Evolutionary conservation across 2,329 filamentous ascomycete species (phyloP), one percentile per base, ranked within the genome.

Genomic region (Aspergillus sp.): DNA sequence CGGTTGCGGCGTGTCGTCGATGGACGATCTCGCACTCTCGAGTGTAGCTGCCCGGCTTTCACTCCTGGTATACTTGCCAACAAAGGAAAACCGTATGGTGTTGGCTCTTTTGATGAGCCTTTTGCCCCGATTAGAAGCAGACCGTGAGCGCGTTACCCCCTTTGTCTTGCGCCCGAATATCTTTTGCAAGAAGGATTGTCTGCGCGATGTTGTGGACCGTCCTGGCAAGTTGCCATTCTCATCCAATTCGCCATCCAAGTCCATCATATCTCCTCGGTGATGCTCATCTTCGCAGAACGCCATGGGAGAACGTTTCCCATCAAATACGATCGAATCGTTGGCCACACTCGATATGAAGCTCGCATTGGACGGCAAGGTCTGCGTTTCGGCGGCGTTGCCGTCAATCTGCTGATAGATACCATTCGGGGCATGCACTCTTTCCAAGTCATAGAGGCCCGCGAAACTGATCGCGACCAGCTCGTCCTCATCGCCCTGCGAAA

Each of bases 401-500:
- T 54, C 53, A 3, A 59, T 41, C 25, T 54, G 52, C 16, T 61
- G 61, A 38, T 64, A 64, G 23, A 58, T 47, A 13, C 64, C 64
- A 21, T 62, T 58, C 5, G 63, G 61, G 2, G 65, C 65, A 47
- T 68, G 63, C 4, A 65, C 65, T 58, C 57, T 54, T 53, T 68
- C 65, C 25, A 68, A 38, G 36, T 68, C 64, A 52, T 67, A 66
- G 14, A 64, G 19, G 7, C 61, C 60, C 19, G 64, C 58, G 57
- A 68, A 68, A 23, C 64, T 64, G 31, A 68, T 59, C 0, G 65
- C 65, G 10, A 68, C 49, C 4, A 68, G 42, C 49, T 68, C 65
- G 43, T 66, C 64, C 46, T 68, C 65, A 20, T 68, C 65, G 21
- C 63, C 48, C 17, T 66, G 63, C 11, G 58, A 58, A 7, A 60